These are phyloP conservation scores for Geosmithia putterillii DNA, from an alignment of 2,329 filamentous ascomycete species.

Conservation along the genomic window DNA sequence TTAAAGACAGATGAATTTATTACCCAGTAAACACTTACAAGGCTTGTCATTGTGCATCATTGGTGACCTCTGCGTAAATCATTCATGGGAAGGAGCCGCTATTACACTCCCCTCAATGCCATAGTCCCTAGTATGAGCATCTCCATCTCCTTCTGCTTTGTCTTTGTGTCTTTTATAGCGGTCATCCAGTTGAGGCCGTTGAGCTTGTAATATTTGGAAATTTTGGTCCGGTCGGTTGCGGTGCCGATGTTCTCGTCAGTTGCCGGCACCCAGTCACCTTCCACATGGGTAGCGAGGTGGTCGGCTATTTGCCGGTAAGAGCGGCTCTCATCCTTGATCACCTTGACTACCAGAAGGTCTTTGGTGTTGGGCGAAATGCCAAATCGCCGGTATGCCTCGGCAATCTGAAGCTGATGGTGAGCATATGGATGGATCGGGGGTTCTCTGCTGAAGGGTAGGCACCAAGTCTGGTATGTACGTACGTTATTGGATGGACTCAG, in stretches of 20 bases:
- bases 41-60: neutral
- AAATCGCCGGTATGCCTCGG: constrained; percentile 81
- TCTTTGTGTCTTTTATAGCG: constrained; percentile 25
- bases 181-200: constrained; percentile 44
- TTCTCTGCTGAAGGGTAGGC: neutral
- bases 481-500: constrained; percentile 78
- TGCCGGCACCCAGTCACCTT: constrained; percentile 47
- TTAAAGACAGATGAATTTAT: neutral
- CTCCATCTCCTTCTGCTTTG: constrained; percentile 47
- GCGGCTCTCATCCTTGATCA: constrained; percentile 28
- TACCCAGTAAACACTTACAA: neutral
- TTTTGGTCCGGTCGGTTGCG: constrained; percentile 52
- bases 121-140: constrained; percentile 62
- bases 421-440: neutral
- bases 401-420: constrained; percentile 47
- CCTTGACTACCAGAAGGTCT: constrained; percentile 69
- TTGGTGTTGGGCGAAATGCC: constrained; percentile 63
- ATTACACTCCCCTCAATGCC: constrained; percentile 38
- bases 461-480: constrained; percentile 3
- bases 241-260: constrained; percentile 48
- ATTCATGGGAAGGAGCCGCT: neutral
- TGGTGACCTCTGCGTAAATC: neutral
- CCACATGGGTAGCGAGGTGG: constrained; percentile 50
- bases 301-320: constrained; percentile 34
- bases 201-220: constrained; percentile 82